Evolutionary conservation across 805 yeast genomes (phyloP), one percentile per base, ranked within the genome.

Genomic region (Isabelozyma rhagii): DNA sequence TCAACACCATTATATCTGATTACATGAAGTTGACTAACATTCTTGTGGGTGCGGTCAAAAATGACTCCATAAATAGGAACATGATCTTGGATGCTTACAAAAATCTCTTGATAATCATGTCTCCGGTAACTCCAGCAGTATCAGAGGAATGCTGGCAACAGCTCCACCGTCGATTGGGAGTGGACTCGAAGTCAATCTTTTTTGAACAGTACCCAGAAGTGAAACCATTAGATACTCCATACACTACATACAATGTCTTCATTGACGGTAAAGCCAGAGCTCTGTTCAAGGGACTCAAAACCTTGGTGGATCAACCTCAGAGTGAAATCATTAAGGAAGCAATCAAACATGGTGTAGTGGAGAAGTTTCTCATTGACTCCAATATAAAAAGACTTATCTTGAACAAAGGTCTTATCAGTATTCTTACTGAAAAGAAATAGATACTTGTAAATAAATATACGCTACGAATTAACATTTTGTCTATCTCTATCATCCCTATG

Each of bases 1-100:
- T 93, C 63, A 93, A 94, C 65, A 92, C 97, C 0, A 83, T 90
- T 1, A 80, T 94, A 21, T 89, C 97, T 0, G 96, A 91, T 62
- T 87, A 83, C 60, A 93, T 91, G 97, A 94, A 91, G 60, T 64
- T 85, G 45, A 86, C 96, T 9, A 68, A 83, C 57, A 55, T 73
- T 1, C 57, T 88, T 14, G 59, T 64, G 2, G 54, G 62, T 2
- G 76, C 79, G 0, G 41, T 72, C 3, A 75, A 76, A 38, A 57
- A 67, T 0, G 54, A 62, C 5, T 18, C 40, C 1, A 67, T 81
- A 8, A 64, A 69, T 41, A 53, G 64, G 0, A 69, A 67, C 0
- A 51, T 89, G n/a, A 57, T 81, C 9, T 54, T 79, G 50, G 76
- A 80, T 43, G 68, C 80, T 1, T 77, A 77, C 51, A 71, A 77